These are phyloP conservation scores for Cornus kousa DNA, from an alignment of 148 eudicot genomes.

Conservation along the genomic window DNA sequence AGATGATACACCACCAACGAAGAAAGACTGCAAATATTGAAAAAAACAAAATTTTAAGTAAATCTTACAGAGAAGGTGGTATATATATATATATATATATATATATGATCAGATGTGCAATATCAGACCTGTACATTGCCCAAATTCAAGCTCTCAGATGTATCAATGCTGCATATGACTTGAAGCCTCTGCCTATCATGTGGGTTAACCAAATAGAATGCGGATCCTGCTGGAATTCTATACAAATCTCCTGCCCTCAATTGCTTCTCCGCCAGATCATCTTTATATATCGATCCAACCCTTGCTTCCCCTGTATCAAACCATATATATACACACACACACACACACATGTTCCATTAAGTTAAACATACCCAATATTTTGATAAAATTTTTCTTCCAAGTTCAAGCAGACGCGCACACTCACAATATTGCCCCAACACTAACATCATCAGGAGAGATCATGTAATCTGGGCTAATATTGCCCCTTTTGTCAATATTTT, in stretches of 20 bases:
- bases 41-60: background rate
- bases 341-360: background rate
- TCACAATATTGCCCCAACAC: too few species aligned
- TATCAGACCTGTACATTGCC: constrained; percentile 38
- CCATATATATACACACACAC: background rate
- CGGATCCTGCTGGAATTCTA: constrained; percentile 68
- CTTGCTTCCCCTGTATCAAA: constrained; percentile 66
- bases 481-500: too few species aligned
- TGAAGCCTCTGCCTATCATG: constrained; percentile 66
- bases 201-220: constrained; percentile 66
- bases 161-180: constrained; percentile 65
- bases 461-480: too few species aligned
- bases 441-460: too few species aligned
- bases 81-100: background rate
- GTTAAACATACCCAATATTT: too few species aligned
- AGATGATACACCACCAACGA: constrained; percentile 68
- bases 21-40: constrained; percentile 63
- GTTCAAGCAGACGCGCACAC: too few species aligned
- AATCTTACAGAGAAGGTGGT: background rate
- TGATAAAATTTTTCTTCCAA: too few species aligned
- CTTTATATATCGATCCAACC: constrained; percentile 71
- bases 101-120: too few species aligned
- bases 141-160: constrained; percentile 47
- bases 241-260: constrained; percentile 76
- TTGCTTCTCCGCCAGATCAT: constrained; percentile 49